Evolutionary conservation across 1,284 basidiomycete species (phyloP).

Genomic region (Mycosarcoma maydis): DNA sequence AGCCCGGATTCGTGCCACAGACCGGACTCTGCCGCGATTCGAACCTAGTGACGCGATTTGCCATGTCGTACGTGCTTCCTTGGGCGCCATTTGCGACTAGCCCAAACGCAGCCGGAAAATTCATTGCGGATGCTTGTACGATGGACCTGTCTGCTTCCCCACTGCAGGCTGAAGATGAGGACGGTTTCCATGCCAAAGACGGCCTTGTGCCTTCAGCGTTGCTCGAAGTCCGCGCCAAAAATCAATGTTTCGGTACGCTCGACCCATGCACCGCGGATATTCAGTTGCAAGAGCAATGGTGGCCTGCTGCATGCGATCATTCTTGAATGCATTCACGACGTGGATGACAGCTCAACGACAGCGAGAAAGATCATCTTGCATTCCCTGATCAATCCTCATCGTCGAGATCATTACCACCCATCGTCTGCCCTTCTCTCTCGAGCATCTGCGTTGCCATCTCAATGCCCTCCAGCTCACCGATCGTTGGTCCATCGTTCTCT

Average conservation of each 20-base stretch:
- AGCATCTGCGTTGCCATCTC: conserved; percentile 53
- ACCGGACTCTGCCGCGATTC: conserved; percentile 35
- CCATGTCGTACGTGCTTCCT: conserved; percentile 41
- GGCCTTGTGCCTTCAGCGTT: conserved; percentile 18
- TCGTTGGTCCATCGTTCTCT: conserved; percentile 19
- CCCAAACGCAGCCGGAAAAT: conserved; percentile 30
- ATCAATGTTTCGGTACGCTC: conserved; percentile 28
- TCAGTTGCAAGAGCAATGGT: conserved; percentile 40
- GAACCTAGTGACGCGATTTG: conserved; percentile 16
- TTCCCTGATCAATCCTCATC: conserved; percentile 31
- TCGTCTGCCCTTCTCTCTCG: conserved; percentile 35
- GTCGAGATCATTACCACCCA: conserved; percentile 45
- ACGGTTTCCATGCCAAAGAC: conserved; percentile 16
- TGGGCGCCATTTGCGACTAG: conserved; percentile 37
- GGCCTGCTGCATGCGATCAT: conserved; percentile 32
- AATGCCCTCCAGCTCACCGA: conserved; percentile 39
- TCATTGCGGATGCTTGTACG: conserved; percentile 38
- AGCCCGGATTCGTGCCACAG: conserved; percentile 46
- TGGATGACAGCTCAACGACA: background rate
- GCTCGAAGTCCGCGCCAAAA: conserved; percentile 23
- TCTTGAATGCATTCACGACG: background rate
- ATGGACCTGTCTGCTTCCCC: conserved; percentile 5
- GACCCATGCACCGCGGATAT: conserved; percentile 30
- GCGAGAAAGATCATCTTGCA: background rate
- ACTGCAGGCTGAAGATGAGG: conserved; percentile 1